A percentile compares a stretch with the other conserved stretches of the same genome.
Conservation (phyloP, 345 rosid species). For the Ceriops tagal region DNA sequence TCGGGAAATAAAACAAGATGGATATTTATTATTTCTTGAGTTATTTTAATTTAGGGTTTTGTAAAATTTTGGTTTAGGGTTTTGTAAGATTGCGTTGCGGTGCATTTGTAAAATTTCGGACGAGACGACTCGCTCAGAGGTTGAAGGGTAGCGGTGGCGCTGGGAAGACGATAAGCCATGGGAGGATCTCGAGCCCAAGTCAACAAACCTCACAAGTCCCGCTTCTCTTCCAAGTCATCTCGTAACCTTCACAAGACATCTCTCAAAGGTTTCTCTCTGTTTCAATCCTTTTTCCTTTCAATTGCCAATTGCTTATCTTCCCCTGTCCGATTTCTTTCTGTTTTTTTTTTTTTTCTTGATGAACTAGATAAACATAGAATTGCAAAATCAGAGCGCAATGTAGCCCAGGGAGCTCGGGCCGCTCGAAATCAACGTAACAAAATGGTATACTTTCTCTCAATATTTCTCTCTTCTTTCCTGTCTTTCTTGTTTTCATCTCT, state of each 20-base stretch:
- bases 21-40: too few species aligned
- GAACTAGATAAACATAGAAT: constrained; percentile 54
- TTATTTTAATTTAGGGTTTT: too few species aligned
- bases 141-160: background rate
- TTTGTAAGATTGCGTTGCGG: too few species aligned
- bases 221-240: constrained; percentile 73
- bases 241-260: constrained; percentile 73
- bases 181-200: constrained; percentile 75
- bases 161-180: constrained; percentile 31
- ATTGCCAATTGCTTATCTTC: background rate
- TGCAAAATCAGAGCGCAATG: constrained; percentile 58
- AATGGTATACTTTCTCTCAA: constrained; percentile 45
- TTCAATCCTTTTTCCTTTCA: constrained; percentile 2
- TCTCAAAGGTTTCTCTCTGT: constrained; percentile 43
- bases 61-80: too few species aligned
- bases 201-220: constrained; percentile 80
- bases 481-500: background rate
- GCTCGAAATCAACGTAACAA: constrained; percentile 73
- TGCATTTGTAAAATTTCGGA: too few species aligned
- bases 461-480: background rate
- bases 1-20: too few species aligned
- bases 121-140: constrained; percentile 7
- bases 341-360: background rate
- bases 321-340: background rate
- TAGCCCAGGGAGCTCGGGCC: constrained; percentile 58